Conservation (phyloP, 192 early-diverging fungal genomes). For the Umbelopsis sp. region DNA sequence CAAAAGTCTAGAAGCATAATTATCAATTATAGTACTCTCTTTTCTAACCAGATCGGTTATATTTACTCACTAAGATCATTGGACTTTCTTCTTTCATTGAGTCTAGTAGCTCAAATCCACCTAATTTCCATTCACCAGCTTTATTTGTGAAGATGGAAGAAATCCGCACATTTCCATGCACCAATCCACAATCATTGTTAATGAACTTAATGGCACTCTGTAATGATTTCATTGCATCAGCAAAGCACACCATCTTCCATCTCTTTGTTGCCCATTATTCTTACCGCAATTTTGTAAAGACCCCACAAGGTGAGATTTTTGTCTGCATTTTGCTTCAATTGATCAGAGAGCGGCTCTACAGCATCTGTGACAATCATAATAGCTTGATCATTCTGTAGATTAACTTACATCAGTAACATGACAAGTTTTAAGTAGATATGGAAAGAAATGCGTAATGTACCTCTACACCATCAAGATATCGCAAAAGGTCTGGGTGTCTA, state of each 20-base stretch:
- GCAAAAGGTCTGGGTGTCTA: slow-evolving; percentile 85
- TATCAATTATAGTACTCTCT: neutral
- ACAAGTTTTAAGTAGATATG: too few relatives aligned
- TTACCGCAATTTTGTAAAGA: slow-evolving; percentile 85
- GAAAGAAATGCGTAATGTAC: slow-evolving; percentile 34
- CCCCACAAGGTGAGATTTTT: slow-evolving; percentile 79
- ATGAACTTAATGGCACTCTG: slow-evolving; percentile 87
- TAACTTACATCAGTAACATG: neutral
- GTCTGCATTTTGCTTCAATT: slow-evolving; percentile 50
- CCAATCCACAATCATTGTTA: slow-evolving; percentile 80
- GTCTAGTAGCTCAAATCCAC: slow-evolving; percentile 83
- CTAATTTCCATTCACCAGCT: slow-evolving; percentile 94
- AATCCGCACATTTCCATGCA: slow-evolving; percentile 85
- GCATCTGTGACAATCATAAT: slow-evolving; percentile 91
- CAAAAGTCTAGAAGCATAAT: slow-evolving; percentile 52
- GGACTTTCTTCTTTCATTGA: slow-evolving; percentile 71
- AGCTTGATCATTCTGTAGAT: slow-evolving; percentile 44
- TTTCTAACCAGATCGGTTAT: neutral
- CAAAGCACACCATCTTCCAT: neutral
- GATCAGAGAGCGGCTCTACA: slow-evolving; percentile 68
- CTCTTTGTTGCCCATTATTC: slow-evolving; percentile 3
- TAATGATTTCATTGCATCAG: neutral
- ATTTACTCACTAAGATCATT: slow-evolving; percentile 51
- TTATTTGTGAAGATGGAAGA: slow-evolving; percentile 84
- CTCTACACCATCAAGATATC: slow-evolving; percentile 88